Base-by-base conservation (phyloP, 2,329 filamentous ascomycete species). In the Aureobasidium sp. region DNA sequence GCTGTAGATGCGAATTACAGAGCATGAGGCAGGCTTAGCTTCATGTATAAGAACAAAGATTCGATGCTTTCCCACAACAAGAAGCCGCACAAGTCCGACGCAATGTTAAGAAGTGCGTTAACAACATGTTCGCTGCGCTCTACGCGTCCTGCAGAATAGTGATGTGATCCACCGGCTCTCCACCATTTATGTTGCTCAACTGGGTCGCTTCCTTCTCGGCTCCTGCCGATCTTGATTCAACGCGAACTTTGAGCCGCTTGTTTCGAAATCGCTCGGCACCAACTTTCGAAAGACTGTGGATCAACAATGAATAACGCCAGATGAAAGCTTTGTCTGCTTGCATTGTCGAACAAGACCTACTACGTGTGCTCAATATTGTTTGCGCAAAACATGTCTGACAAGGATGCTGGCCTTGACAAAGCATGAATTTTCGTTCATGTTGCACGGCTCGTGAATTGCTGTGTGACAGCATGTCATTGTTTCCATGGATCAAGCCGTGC, bases 1-100 rank as follows among this genome's bases (percentile, higher is more conserved):
- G 68, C 64, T 83, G 63, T 80, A 71, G 46, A 32, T 15, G 5
- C 15, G 13, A 17, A 26, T 2, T 7, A 17, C 26, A 26, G 34
- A 37, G 34, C 34, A 15, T 15, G 34, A 37, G 13, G 34, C 34
- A 37, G 34, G 34, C 34, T 15, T 15, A 5, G 13, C 34, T 37
- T 15, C 2, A 37, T 15, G 12, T 37, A 37, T 13, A 37, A 13
- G 13, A 37, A 37, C 13, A 15, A 37, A 37, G 34, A 1, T 37
- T 37, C n/a, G 39, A 42, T 42, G 39, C 15, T 42, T 42, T 37
- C 34, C 4, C 34, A 4, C 3, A 37, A 37, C 13, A 5, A 37
- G 12, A 2, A 15, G 15, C 5, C 5, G 12, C 34, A 15, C 2
- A 15, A 15, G 12, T 3, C 34, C 10, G 32, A 7, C 34, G 34